Conservation (phyloP, 208 protist genomes). For the Blastocrithidia nonstop region DNA sequence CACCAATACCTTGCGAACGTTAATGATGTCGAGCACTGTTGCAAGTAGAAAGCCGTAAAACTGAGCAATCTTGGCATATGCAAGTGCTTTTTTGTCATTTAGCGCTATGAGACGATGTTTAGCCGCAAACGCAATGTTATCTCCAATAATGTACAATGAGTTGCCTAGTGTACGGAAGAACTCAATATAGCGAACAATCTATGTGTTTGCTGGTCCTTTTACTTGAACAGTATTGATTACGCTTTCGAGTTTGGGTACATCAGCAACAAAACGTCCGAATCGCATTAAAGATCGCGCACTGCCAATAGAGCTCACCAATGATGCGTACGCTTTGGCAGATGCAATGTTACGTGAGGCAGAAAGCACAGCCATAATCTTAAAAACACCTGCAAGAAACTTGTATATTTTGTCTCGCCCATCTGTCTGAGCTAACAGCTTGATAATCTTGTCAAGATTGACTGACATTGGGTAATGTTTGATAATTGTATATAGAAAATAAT, state of each 20-base stretch:
- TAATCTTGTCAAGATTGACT: conserved; percentile 61
- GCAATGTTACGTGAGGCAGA: conserved; percentile 18
- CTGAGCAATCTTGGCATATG: conserved; percentile 67
- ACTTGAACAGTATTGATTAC: conserved; percentile 10
- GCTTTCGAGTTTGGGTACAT: conserved; percentile 73
- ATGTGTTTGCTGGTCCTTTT: conserved; percentile 24
- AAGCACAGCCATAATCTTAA: conserved; percentile 56
- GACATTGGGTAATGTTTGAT: too few relatives aligned
- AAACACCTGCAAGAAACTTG: conserved; percentile 64
- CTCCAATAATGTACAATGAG: conserved; percentile 80
- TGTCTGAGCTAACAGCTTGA: conserved; percentile 73
- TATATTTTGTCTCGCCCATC: conserved; percentile 89
- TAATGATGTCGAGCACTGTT: conserved; percentile 69
- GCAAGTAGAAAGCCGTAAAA: conserved; percentile 88
- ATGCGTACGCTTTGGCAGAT: conserved; percentile 25
- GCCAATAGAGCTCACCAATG: conserved; percentile 49
- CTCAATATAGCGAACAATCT: too few relatives aligned
- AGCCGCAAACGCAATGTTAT: conserved; percentile 76
- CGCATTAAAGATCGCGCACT: conserved; percentile 80
- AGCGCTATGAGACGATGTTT: conserved; percentile 54
- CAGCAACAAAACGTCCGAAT: conserved; percentile 79
- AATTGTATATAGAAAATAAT: too few relatives aligned
- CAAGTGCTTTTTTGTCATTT: conserved; percentile 31
- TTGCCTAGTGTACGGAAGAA: conserved; percentile 72
- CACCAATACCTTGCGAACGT: conserved; percentile 32